Evolutionary conservation across 2,329 filamentous ascomycete species (phyloP), one percentile per base, ranked within the genome.

Genomic region (Sclerotinia glacialis): DNA sequence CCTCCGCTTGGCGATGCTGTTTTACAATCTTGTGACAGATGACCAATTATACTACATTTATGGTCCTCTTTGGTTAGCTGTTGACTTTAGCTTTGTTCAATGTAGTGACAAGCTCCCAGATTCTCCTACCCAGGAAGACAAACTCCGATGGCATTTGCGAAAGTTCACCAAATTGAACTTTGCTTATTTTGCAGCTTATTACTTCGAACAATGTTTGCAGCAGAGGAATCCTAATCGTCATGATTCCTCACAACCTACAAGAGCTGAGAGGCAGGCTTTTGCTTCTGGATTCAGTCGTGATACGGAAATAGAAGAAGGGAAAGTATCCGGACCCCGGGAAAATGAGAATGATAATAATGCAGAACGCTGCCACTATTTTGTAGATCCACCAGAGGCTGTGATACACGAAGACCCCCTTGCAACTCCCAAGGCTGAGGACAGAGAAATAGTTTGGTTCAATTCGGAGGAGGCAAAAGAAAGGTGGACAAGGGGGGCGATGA

Each of bases 1-100:
- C n/a, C 7, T 61, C 14, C 2, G 12, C 8, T 40, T 61, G 31
- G 58, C n/a, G 7, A 61, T 4, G 12, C 49, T 61, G 21, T 61
- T 61, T 8, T 61, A 34, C 46, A 49, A 61, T 1, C 16, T n/a
- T 3, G 28, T 61, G 8, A 61, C 58, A 14, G 31, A 61, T 49
- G 58, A 61, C n/a, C n/a, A 61, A 9, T 23, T 61, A 23, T 49
- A 61, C 31, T 61, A 21, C 14, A 47, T 61, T 8, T 61, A 37
- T 26, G 3, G 0, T 21, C 8, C 46, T 40, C 7, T 61, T 26
- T 61, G 58, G 58, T 26, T 46, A 26, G 31, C 58, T 37, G 18
- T 61, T 5, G 58, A 61, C 44, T 61, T 61, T 50, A 40, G 28
- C n/a, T 21, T 34, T n/a, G 16, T 61, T 37, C 58, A 21, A 49